Base-by-base conservation (phyloP, 2,329 filamentous ascomycete species). In the Neoscytalidium dimidiatum region DNA sequence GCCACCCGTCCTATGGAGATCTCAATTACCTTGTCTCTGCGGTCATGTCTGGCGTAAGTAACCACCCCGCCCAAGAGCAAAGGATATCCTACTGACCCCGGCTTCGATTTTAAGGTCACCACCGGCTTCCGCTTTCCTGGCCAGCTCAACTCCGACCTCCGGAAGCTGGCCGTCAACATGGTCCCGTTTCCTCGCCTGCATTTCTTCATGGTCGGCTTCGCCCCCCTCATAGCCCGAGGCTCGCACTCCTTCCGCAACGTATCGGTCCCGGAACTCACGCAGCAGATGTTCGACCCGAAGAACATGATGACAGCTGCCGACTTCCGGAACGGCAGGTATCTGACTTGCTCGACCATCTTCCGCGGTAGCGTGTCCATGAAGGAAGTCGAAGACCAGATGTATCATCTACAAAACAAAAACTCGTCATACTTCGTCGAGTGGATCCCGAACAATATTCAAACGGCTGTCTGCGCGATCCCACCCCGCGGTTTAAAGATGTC, bases 221-320 rank as follows among this genome's bases (percentile, higher is more conserved):
- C 95, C 82, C 95, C 95, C 79, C 88, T 99, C 77, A 99, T 95
- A 81, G 96, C 92, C 84, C 90, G 91, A 81, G 89, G 90, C 75
- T 90, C 94, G 72, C 83, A 95, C 87, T 92, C 92, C 74, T 99
- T 98, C 94, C 95, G 95, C 79, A 94, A 95, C 72, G 91, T 98
- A 81, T 94, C 90, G 77, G 95, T 99, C 68, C 94, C 95, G 66
- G 95, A 99, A 87, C 88, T 99, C 81, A 98, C 95, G 76, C 95
- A 99, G 87, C 95, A 99, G 84, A 98, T 99, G 93, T 99, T 96
- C 87, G 95, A 99, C 86, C 94, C 95, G 77, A 99, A 98, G 93
- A 99, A 99, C 90, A 99, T 99, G 94, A 99, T 99, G 95, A 95
- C 95, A 84, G 95, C 95, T 71, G 96, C 94, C 70, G 95, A 99